These are phyloP conservation scores for Teunomyces stri DNA, from an alignment of 805 yeast species.

Conservation along the genomic window DNA sequence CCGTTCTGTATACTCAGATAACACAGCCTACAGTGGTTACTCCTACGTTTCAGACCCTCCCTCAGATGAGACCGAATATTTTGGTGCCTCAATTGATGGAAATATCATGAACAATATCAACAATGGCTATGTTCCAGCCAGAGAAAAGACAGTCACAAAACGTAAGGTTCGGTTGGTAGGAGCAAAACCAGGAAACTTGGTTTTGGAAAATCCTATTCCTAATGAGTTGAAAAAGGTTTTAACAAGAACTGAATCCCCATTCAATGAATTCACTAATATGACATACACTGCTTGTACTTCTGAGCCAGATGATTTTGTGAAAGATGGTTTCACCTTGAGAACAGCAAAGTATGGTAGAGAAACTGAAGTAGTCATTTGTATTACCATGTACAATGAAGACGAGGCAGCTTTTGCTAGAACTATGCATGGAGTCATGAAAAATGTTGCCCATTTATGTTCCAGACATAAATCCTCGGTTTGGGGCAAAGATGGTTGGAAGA, in stretches of 20 bases:
- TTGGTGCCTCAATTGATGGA: constrained; percentile 45
- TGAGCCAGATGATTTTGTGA: constrained; percentile 81
- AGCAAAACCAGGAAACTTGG: constrained; percentile 70
- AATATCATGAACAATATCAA: constrained; percentile 45
- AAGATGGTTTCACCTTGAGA: constrained; percentile 80
- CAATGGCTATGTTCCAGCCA: constrained; percentile 49
- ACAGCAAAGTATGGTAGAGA: constrained; percentile 86
- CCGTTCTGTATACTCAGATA: constrained; percentile 33
- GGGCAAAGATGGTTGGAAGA: constrained; percentile 98
- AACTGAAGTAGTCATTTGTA: constrained; percentile 86
- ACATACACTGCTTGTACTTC: constrained; percentile 96
- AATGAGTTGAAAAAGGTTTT: constrained; percentile 79
- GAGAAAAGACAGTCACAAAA: constrained; percentile 65
- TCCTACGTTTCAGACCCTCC: constrained; percentile 20
- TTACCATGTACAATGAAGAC: constrained; percentile 97
- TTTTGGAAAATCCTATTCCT: constrained; percentile 92
- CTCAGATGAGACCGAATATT: constrained; percentile 35
- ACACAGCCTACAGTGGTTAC: constrained; percentile 33
- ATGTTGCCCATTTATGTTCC: constrained; percentile 81
- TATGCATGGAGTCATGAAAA: constrained; percentile 89
- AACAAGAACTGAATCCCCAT: constrained; percentile 72
- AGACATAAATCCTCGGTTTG: constrained; percentile 81
- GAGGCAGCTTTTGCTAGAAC: constrained; percentile 89
- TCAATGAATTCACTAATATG: constrained; percentile 94
- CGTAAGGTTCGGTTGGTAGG: constrained; percentile 69